These are phyloP conservation scores for Hibiscus mutabilis DNA, from an alignment of 345 rosid species.

Conservation along the genomic window DNA sequence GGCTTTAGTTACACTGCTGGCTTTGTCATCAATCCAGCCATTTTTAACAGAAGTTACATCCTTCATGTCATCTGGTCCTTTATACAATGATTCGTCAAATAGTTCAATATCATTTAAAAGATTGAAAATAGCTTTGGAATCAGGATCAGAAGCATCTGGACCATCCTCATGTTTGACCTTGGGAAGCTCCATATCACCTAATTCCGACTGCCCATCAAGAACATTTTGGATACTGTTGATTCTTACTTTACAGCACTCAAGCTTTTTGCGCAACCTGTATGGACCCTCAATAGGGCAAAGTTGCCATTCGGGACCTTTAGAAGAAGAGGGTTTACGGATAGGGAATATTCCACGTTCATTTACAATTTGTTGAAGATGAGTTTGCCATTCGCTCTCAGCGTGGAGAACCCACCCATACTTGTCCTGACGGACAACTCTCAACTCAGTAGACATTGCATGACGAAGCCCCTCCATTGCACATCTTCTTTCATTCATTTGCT, in stretches of 20 bases:
- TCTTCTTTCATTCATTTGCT: conserved; percentile 90
- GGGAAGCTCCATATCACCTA: conserved; percentile 55
- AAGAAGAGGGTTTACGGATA: conserved; percentile 46
- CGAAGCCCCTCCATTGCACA: conserved; percentile 88
- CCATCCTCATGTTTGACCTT: conserved; percentile 50
- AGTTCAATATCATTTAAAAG: conserved; percentile 48
- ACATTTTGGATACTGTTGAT: conserved; percentile 77
- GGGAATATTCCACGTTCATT: conserved; percentile 97
- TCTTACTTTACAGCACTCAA: conserved; percentile 74
- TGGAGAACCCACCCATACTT: conserved; percentile 99
- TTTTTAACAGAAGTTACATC: conserved; percentile 53
- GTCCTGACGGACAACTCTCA: conserved; percentile 97
- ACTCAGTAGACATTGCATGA: conserved; percentile 94
- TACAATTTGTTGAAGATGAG: conserved; percentile 88
- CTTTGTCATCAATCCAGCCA: conserved; percentile 83
- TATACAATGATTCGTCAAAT: conserved; percentile 49
- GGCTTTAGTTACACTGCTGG: conserved; percentile 81
- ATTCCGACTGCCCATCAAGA: conserved; percentile 68
- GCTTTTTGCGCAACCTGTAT: conserved; percentile 98
- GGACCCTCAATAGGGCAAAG: conserved; percentile 99
- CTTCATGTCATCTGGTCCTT: conserved; percentile 45
- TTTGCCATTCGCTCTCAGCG: conserved; percentile 99
- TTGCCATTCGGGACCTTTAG: conserved; percentile 88
- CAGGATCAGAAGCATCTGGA: conserved; percentile 59
- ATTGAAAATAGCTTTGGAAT: conserved; percentile 57